A percentile compares a stretch with the other conserved stretches of the same genome.
Evolutionary conservation across 2,329 filamentous ascomycete genomes (phyloP).

Genomic region (Talaromyces albobiverticillius): DNA sequence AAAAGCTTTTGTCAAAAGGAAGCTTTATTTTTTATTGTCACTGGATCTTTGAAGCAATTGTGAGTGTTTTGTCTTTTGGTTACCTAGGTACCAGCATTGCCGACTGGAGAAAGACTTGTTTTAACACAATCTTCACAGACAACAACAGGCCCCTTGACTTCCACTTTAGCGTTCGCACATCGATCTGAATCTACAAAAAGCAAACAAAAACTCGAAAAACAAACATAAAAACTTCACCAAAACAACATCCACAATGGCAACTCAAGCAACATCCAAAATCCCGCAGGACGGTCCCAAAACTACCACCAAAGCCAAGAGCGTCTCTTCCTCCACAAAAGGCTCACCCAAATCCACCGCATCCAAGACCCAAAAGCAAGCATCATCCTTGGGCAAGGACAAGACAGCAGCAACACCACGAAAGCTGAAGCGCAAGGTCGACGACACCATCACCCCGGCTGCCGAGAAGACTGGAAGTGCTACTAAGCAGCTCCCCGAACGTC

Average conservation of each 20-base stretch:
- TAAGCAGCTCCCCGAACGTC: not conserved
- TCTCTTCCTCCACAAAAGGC: conserved; percentile 20
- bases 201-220: not conserved
- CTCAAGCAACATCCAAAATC: conserved; percentile 7
- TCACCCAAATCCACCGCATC: conserved; percentile 3
- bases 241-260: conserved; percentile 5
- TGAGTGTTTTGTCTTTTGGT: no score
- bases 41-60: no score
- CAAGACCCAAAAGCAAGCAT: not conserved
- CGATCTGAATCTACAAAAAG: not conserved
- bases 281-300: conserved; percentile 21
- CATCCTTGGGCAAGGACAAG: not conserved
- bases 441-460: conserved; percentile 6
- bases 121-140: not conserved
- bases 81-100: no score
- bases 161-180: no score
- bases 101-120: no score
- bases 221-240: not conserved
- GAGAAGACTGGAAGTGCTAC: not conserved
- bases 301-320: conserved; percentile 26
- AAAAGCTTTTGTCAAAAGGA: no score
- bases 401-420: conserved; percentile 5
- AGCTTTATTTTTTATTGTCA: no score
- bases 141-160: not conserved
- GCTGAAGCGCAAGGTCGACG: conserved; percentile 13